Base-by-base conservation (phyloP, 208 protist species). In the Polymyxa betae region DNA sequence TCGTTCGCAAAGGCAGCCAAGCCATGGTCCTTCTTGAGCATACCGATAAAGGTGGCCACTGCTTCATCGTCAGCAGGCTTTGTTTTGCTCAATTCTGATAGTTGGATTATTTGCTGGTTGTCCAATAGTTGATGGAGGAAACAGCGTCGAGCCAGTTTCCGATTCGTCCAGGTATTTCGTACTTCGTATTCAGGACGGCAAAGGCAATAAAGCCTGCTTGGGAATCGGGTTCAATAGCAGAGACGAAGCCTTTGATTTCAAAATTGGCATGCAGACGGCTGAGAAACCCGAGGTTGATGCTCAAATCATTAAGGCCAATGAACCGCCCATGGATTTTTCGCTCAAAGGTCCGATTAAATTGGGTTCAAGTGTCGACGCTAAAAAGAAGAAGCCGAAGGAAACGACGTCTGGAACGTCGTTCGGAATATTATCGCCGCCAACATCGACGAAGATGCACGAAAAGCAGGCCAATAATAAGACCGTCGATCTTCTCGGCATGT, bases 81-180 rank as follows among this genome's bases (percentile, higher is more conserved):
- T 29, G n/a, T 43, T n/a, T 20, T 20, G 5, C 72, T 5, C 16
- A 40, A 60, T 12, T 87, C 87, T 38, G 78, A 77, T 82, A 82
- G 72, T 43, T 43, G 72, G 72, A 35, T 43, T 82, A n/a, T 82
- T 82, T 82, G 72, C 35, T n/a, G 72, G 72, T 5, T 82, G 72
- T 43, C 10, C n/a, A 35, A 43, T 82, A 46, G 35, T 77, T 1
- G 20, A 64, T 35, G 45, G 60, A 64, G 78, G 46, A 87, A 91
- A 91, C 54, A 88, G 49, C n/a, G 90, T 91, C 5, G 90, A 91
- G 68, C 38, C 77, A n/a, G 90, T 91, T 40, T 29, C 43, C 0
- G 90, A 91, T 24, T 88, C 60, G 0, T 91, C 90, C 10, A 0
- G 90, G 24, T 91, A 91, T 38, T 91, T 91, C 72, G 90, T 87